Evolutionary conservation across 305 asterid genomes (phyloP), one percentile per base, ranked within the genome.

Genomic region (Lippia alba): DNA sequence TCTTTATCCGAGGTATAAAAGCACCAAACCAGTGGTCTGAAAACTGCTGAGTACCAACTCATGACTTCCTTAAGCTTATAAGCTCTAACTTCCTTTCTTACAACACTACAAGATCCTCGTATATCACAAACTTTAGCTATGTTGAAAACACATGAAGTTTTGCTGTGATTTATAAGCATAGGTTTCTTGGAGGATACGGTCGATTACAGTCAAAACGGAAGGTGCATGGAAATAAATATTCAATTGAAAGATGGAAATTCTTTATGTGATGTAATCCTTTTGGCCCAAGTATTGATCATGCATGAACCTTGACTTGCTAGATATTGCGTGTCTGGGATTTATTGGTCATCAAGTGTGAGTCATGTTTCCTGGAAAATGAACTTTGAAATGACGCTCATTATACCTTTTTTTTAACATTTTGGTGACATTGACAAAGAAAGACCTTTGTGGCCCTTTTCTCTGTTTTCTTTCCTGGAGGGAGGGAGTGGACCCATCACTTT

Each of bases 401-500:
- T 7, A 8, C 4, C 5, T 36, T 36, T 4, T 36, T 36, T 36
- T 24, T 24, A 24, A 24, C 30, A 24, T 24, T 24, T 24, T 24
- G 30, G 30, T 24, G 30, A 24, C 30, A 24, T 3, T 24, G 30
- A 24, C 30, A 24, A 24, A 24, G 30, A 24, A 33, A 4, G 87
- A 66, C 0, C 85, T 81, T 24, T 5, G 79, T 57, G 5, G 92
- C 87, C 39, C 53, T 90, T 45, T 36, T 90, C 65, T 83, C 88
- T 9, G 96, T 87, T 54, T 86, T 83, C 69, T 87, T 90, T 40
- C 89, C 86, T 4, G 94, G 94, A 0, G 87, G 94, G 94, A n/a
- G n/a, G n/a, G n/a, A n/a, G n/a, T n/a, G n/a, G n/a, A 86, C 89
- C 1, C 74, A 79, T n/a, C 55, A 71, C 86, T 91, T 85, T 77